Evolutionary conservation across 257 asterid species (phyloP).

Genomic region (Cruciata laevipes): DNA sequence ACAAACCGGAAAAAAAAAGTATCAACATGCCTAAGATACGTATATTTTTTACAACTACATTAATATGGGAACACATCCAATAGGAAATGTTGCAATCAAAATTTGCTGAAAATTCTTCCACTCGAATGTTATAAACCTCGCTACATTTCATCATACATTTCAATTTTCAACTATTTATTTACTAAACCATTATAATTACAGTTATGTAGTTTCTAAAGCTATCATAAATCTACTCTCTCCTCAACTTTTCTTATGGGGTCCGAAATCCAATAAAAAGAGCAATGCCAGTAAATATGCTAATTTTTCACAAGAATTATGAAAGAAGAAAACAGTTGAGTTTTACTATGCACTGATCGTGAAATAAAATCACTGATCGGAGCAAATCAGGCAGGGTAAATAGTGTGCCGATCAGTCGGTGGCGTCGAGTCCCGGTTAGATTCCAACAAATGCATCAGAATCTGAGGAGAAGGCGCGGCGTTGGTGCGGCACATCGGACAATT

Average conservation of each 20-base stretch:
- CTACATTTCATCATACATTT: not conserved
- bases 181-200: not conserved
- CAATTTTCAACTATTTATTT: not conserved
- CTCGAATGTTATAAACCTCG: not conserved
- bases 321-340: not conserved
- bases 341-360: not conserved
- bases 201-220: not conserved
- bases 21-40: no score
- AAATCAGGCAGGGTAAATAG: not conserved
- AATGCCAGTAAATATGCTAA: not conserved
- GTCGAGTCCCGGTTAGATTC: slow-evolving; percentile 1
- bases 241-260: not conserved
- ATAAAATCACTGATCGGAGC: not conserved
- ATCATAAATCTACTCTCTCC: not conserved
- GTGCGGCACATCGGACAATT: slow-evolving; percentile 33
- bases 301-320: not conserved
- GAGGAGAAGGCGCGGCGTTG: slow-evolving; percentile 21
- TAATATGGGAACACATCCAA: no score
- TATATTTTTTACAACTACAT: no score
- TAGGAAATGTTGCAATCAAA: not conserved
- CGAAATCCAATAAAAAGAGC: no score
- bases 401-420: not conserved
- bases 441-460: slow-evolving; percentile 18
- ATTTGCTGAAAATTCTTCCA: no score
- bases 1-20: no score